These are phyloP conservation scores for Gnomoniopsis sp. DNA, from an alignment of 2,329 filamentous ascomycete genomes.

Conservation along the genomic window DNA sequence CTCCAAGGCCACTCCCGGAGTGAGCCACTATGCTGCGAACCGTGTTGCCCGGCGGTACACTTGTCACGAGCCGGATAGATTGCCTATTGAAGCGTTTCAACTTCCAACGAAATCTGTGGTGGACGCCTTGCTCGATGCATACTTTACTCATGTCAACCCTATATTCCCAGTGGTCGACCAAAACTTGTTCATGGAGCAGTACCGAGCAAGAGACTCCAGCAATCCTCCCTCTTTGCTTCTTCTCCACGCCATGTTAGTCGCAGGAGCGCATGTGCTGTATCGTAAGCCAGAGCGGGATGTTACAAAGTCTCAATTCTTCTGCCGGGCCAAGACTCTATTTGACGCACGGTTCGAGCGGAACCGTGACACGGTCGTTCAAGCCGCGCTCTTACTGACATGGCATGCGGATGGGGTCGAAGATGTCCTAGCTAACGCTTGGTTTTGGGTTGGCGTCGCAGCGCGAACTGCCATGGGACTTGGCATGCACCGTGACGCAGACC, in stretches of 20 bases:
- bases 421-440: neutral
- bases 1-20: conserved; percentile 16
- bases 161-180: conserved; percentile 51
- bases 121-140: conserved; percentile 47
- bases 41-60: conserved; percentile 38
- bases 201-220: conserved; percentile 40
- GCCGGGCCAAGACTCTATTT: neutral
- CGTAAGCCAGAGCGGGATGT: too few relatives aligned
- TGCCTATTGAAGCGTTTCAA: too few relatives aligned
- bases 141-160: conserved; percentile 47
- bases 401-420: neutral
- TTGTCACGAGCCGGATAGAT: conserved; percentile 37
- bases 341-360: neutral
- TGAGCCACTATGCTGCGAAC: conserved; percentile 37
- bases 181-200: conserved; percentile 47
- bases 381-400: neutral
- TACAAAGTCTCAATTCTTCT: too few relatives aligned
- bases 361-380: neutral
- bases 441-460: neutral
- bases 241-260: too few relatives aligned
- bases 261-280: too few relatives aligned
- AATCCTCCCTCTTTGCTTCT: conserved; percentile 20
- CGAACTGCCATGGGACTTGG: neutral
- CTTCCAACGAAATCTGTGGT: conserved; percentile 41
- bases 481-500: conserved; percentile 14